phyloP scores from a whole-genome alignment of 192 early-diverging fungal species.

The Spinellus fusiger region DNA sequence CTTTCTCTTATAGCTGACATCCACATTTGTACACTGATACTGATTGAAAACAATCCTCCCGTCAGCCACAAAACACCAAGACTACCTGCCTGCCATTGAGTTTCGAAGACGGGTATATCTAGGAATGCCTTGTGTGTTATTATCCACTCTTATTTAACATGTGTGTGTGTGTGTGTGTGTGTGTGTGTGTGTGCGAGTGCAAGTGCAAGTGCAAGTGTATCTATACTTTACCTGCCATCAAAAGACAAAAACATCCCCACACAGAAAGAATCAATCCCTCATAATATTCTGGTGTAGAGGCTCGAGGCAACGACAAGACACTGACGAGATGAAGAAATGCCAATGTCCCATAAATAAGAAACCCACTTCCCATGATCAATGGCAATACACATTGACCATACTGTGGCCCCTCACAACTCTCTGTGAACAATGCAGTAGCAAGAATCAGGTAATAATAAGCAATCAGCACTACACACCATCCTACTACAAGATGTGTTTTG shows the following conservation, averaged over 20 bases:
- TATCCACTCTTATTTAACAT: not conserved
- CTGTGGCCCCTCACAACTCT: not conserved
- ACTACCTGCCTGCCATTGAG: constrained; percentile 33
- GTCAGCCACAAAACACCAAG: constrained; percentile 39
- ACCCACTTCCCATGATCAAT: constrained; percentile 37
- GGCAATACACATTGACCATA: constrained; percentile 32
- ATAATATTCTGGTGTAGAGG: constrained; percentile 33
- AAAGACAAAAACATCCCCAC: constrained; percentile 39
- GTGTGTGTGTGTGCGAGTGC: not conserved
- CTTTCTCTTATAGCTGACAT: constrained; percentile 23
- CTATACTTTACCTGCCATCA: constrained; percentile 10
- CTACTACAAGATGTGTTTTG: not conserved
- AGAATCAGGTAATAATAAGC: constrained; percentile 8
- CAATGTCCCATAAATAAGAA: constrained; percentile 38
- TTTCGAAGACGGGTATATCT: constrained; percentile 2
- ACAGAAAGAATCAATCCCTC: constrained; percentile 34
- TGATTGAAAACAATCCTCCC: constrained; percentile 36
- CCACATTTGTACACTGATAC: constrained; percentile 28
- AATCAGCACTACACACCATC: constrained; percentile 8
- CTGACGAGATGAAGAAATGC: constrained; percentile 38
- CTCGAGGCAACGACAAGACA: constrained; percentile 27
- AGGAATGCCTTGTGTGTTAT: not conserved
- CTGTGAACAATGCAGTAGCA: not conserved
- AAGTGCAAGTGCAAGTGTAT: too few relatives aligned
- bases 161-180: not conserved